Base-by-base conservation (phyloP, 352 stramenopile genomes). In the Globisporangium perplexum region DNA sequence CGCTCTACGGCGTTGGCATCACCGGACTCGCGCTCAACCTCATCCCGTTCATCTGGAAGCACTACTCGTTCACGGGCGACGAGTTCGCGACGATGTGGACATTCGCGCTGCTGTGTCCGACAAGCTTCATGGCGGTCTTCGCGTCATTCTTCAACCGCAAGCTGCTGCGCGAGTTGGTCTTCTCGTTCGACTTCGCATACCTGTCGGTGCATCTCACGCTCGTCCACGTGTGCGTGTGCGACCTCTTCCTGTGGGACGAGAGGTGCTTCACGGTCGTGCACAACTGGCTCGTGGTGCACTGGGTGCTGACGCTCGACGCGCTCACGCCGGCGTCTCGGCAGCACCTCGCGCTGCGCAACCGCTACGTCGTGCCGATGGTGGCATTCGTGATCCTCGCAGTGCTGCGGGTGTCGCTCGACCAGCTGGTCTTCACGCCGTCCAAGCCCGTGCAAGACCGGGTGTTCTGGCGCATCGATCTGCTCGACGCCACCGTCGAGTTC, bases 141-240 rank as follows among this genome's bases (percentile, higher is more conserved):
- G 35, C 35, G 14, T 24, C 15, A 0, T 60, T n/a, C 33, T 53
- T 36, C 33, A 53, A 54, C 24, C 18, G 22, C 28, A 50, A 42
- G 12, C 14, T 54, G 20, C 47, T 54, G 20, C 54, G 23, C 23
- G 36, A 49, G 26, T 26, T 54, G 15, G 23, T 54, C 47, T 43
- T 23, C 38, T 44, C 38, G 1, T 44, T 44, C 38, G 38, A 44
- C 38, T 44, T 44, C 7, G 23, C 42, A 3, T 75, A 63, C 42
- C 20, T 72, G 28, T 66, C 63, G n/a, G n/a, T 60, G 11, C 67
- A 75, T 35, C 28, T 75, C 17, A 53, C 45, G 6, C 20, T 46
- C 6, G 41, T 59, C 11, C 48, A 60, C 42, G 24, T 67, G 14
- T 63, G 47, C 26, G 35, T 67, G 4, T 63, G 60, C 7, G 67